A percentile compares a stretch with the other conserved stretches of the same genome.
Conservation (phyloP, 768 basidiomycete genomes). For the Panaeolus papilionaceus region DNA sequence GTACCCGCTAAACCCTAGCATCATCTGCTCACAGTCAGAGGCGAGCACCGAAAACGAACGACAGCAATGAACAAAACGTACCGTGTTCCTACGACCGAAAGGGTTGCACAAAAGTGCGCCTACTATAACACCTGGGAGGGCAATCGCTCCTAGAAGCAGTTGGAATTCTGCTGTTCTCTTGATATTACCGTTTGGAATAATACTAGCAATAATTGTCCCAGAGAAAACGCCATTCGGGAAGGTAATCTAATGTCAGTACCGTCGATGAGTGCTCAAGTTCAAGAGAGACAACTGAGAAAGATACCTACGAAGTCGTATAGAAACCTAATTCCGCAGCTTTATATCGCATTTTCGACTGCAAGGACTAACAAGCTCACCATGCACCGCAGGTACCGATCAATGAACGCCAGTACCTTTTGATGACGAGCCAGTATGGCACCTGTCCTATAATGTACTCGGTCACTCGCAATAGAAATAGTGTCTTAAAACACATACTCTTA, state of each 20-base stretch:
- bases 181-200: conserved; percentile 61
- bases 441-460: conserved; percentile 37
- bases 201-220: conserved; percentile 69
- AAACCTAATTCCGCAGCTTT: conserved; percentile 48
- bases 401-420: conserved; percentile 70
- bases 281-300: background rate
- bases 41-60: background rate
- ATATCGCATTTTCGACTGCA: background rate
- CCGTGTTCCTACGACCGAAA: conserved; percentile 64
- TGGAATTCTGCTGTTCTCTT: conserved; percentile 73
- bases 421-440: conserved; percentile 66
- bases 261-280: background rate
- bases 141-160: conserved; percentile 64
- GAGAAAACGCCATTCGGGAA: conserved; percentile 79
- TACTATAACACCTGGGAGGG: conserved; percentile 66
- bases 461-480: background rate
- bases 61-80: conserved; percentile 22
- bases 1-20: conserved; percentile 72
- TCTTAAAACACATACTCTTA: conserved; percentile 48
- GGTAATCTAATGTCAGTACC: conserved; percentile 50
- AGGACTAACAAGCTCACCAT: conserved; percentile 48
- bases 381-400: conserved; percentile 78
- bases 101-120: conserved; percentile 47
- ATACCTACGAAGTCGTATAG: conserved; percentile 67
- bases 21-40: conserved; percentile 49